A percentile compares a stretch with the other conserved stretches of the same genome.
These are phyloP conservation scores for Pyrrhoderma lamaoense DNA, from an alignment of 1,284 basidiomycete genomes.

Conservation along the genomic window DNA sequence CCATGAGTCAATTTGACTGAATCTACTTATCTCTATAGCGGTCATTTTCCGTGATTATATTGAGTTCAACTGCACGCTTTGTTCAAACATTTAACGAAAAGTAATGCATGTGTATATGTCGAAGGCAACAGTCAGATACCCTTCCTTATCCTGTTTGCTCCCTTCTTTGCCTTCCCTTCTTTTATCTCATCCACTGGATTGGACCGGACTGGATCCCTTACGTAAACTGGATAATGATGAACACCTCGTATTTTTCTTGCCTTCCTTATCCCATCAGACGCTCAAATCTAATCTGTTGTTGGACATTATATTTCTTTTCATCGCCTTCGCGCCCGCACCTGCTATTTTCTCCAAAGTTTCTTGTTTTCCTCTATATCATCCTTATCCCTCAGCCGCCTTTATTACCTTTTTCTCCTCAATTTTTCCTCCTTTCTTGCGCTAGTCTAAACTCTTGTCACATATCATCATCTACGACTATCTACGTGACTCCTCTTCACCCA, in stretches of 20 bases:
- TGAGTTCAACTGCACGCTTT: conserved; percentile 62
- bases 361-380: too few relatives aligned
- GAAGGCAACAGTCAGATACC: too few relatives aligned
- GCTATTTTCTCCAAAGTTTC: too few relatives aligned
- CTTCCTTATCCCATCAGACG: conserved; percentile 1
- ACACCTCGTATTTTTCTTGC: not conserved
- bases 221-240: not conserved
- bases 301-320: conserved; percentile 2
- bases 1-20: not conserved
- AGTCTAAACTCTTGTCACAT: too few relatives aligned
- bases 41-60: conserved; percentile 64
- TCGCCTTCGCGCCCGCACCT: conserved; percentile 1
- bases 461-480: conserved; percentile 11
- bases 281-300: conserved; percentile 1
- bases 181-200: too few relatives aligned
- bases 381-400: too few relatives aligned
- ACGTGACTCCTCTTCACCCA: conserved; percentile 2
- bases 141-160: too few relatives aligned
- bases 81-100: conserved; percentile 64
- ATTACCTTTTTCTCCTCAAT: too few relatives aligned
- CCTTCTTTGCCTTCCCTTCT: too few relatives aligned
- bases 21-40: conserved; percentile 34
- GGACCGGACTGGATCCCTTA: too few relatives aligned
- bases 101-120: not conserved
- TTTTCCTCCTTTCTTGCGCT: not conserved